Conservation (phyloP, 495 filamentous ascomycete species). For the Annulohypoxylon bovei region DNA sequence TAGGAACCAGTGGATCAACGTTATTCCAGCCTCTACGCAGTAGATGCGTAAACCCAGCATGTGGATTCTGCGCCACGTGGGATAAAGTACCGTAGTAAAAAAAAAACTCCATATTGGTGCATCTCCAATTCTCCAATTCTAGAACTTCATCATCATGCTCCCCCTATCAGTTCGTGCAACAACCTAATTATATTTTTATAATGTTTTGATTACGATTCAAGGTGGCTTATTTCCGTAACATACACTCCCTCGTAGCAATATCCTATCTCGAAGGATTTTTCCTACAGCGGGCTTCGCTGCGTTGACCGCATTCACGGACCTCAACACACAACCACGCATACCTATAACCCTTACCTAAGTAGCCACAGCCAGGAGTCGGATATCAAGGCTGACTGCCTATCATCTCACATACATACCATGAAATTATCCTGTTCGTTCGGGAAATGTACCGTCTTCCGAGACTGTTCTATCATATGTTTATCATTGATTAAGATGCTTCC, state of each 20-base stretch:
- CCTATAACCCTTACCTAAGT: not conserved
- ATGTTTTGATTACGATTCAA: not conserved
- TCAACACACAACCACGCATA: not conserved
- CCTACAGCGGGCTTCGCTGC: not conserved
- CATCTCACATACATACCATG: not conserved
- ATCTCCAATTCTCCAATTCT: not conserved
- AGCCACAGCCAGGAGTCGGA: not conserved
- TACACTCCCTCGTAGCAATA: not conserved
- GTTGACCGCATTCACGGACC: not conserved
- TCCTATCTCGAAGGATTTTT: not conserved
- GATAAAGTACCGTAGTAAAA: not conserved
- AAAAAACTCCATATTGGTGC: constrained; percentile 8
- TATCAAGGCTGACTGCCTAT: constrained; percentile 11
- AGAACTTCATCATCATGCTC: not conserved
- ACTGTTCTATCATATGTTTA: constrained; percentile 2
- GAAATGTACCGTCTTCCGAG: constrained; percentile 3
- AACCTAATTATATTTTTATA: not conserved
- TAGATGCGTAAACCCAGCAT: not conserved
- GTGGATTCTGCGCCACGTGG: constrained; percentile 30
- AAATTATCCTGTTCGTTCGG: constrained; percentile 22
- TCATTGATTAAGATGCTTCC: not conserved
- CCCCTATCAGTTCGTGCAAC: not conserved
- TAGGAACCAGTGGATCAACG: not conserved
- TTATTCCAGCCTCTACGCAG: constrained; percentile 17
- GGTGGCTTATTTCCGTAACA: constrained; percentile 4